Evolutionary conservation across 805 yeast genomes (phyloP).

Genomic region (Yarrowia divulgata): DNA sequence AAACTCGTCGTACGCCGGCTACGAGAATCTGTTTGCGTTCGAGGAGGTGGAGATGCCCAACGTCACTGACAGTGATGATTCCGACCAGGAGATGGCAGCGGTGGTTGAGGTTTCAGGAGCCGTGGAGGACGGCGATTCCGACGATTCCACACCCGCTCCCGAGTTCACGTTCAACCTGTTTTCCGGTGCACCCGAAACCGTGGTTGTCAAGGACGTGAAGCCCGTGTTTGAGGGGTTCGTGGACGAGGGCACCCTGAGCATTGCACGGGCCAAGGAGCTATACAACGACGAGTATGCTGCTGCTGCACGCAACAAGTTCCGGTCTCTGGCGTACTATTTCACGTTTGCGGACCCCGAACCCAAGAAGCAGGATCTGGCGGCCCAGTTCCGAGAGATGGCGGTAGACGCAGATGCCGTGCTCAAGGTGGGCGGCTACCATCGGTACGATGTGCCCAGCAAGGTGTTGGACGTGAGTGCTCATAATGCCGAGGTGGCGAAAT

Average conservation of each 20-base stretch:
- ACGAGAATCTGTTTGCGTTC: slow-evolving; percentile 28
- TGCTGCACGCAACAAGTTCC: slow-evolving; percentile 29
- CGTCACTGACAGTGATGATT: background rate
- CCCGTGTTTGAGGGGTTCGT: slow-evolving; percentile 1
- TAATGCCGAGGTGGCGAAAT: slow-evolving; percentile 14
- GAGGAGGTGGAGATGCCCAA: slow-evolving; percentile 2
- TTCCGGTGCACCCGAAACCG: slow-evolving; percentile 19
- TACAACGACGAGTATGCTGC: slow-evolving; percentile 27
- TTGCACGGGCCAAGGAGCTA: slow-evolving; percentile 10
- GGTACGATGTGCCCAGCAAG: slow-evolving; percentile 34
- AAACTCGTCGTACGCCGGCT: slow-evolving; percentile 22
- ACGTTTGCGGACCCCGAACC: slow-evolving; percentile 36
- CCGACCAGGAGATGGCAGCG: slow-evolving; percentile 4
- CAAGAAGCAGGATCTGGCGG: slow-evolving; percentile 19
- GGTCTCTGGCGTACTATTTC: slow-evolving; percentile 27
- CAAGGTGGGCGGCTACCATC: slow-evolving; percentile 11
- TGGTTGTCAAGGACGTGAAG: slow-evolving; percentile 8
- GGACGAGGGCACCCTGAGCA: background rate
- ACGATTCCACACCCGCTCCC: background rate
- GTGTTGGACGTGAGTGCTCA: slow-evolving; percentile 22
- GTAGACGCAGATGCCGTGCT: slow-evolving; percentile 15
- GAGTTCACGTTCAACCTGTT: slow-evolving; percentile 31
- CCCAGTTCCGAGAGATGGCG: slow-evolving; percentile 25
- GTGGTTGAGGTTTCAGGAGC: background rate
- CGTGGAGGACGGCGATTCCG: background rate